Evolutionary conservation across 2,329 filamentous ascomycete species (phyloP).

Genomic region (Ceratocystis destructans): DNA sequence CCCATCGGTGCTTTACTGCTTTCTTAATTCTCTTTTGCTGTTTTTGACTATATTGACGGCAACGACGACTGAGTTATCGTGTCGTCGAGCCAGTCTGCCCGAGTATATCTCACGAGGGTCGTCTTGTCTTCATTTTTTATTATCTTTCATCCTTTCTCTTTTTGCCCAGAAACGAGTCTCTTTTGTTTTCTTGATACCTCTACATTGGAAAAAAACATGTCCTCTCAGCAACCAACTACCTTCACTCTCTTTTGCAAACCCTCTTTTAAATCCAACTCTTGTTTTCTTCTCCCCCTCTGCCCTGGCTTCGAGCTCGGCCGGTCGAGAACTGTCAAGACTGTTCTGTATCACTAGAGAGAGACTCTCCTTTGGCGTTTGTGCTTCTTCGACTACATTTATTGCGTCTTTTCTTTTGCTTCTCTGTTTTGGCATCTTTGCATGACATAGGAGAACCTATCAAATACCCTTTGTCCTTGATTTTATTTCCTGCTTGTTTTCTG

Average conservation of each 20-base stretch:
- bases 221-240: conserved; percentile 16
- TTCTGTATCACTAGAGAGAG: conserved; percentile 18
- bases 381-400: background rate
- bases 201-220: background rate
- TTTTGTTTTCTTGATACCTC: conserved; percentile 8
- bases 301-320: background rate
- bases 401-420: conserved; percentile 6
- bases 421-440: conserved; percentile 6
- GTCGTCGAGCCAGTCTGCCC: background rate
- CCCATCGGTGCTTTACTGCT: background rate
- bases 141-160: conserved; percentile 1
- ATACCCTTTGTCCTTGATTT: background rate
- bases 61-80: background rate
- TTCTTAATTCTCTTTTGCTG: background rate
- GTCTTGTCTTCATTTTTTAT: background rate
- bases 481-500: background rate
- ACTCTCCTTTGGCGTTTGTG: conserved; percentile 13
- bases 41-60: background rate
- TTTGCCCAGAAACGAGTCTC: conserved; percentile 6
- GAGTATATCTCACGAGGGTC: background rate
- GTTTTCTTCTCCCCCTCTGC: background rate
- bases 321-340: background rate
- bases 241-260: conserved; percentile 17
- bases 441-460: background rate
- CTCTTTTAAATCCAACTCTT: background rate